Percentiles rank a stretch among this genome's conserved stretches.
Conservation (phyloP, 768 basidiomycete species). For the Russula abietina region DNA sequence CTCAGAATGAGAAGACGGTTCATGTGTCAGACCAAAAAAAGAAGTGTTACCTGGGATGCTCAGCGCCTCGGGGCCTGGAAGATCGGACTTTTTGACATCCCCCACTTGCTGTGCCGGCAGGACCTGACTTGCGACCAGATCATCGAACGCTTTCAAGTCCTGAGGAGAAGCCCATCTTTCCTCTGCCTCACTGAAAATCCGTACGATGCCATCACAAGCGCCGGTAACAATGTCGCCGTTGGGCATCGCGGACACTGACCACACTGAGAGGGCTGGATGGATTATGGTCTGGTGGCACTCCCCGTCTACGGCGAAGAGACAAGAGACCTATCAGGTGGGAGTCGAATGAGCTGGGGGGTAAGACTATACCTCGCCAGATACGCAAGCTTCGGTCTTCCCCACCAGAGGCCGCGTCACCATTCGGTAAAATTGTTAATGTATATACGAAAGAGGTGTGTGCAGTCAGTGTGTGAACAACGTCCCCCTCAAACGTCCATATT, state of each 20-base stretch:
- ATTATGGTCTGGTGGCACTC: slow-evolving; percentile 84
- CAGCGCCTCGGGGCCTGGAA: slow-evolving; percentile 83
- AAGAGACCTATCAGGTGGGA: background rate
- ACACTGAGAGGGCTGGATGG: slow-evolving; percentile 96
- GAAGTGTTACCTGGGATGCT: slow-evolving; percentile 51
- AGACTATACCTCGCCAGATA: slow-evolving; percentile 74
- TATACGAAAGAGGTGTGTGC: slow-evolving; percentile 98
- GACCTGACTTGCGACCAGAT: slow-evolving; percentile 67
- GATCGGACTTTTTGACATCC: slow-evolving; percentile 86
- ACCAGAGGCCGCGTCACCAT: slow-evolving; percentile 77
- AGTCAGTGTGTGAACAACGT: slow-evolving; percentile 68
- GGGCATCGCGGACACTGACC: slow-evolving; percentile 83
- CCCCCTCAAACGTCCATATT: slow-evolving; percentile 84
- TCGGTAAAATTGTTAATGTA: slow-evolving; percentile 74
- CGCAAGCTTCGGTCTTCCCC: slow-evolving; percentile 93
- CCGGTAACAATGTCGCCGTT: slow-evolving; percentile 93
- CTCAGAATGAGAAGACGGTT: background rate
- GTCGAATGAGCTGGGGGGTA: background rate
- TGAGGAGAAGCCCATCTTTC: slow-evolving; percentile 66
- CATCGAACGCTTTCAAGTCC: slow-evolving; percentile 65
- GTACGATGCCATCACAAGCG: slow-evolving; percentile 78
- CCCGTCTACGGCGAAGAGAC: slow-evolving; percentile 49
- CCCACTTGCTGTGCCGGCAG: slow-evolving; percentile 80
- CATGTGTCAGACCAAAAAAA: background rate
- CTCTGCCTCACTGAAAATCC: slow-evolving; percentile 74